phyloP scores from a whole-genome alignment of 2,329 filamentous ascomycete genomes.

The Stylonectria norvegica region DNA sequence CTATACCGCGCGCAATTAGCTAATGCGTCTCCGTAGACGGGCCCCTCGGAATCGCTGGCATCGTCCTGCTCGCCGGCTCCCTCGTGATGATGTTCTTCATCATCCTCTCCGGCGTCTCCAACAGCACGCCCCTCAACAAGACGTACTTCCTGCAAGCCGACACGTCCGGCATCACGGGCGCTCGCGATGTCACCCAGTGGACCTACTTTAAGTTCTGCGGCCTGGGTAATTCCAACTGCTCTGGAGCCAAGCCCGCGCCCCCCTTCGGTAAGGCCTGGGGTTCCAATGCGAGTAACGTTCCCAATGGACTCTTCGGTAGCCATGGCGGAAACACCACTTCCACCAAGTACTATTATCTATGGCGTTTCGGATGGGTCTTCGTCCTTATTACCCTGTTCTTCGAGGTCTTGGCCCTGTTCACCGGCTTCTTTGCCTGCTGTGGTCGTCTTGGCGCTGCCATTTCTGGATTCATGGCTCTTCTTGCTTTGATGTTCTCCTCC shows the following conservation, averaged over 20 bases:
- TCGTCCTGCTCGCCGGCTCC: constrained; percentile 49
- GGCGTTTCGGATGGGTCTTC: constrained; percentile 91
- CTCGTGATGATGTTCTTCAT: constrained; percentile 57
- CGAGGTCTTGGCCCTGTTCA: constrained; percentile 62
- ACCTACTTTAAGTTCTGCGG: constrained; percentile 86
- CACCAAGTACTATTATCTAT: constrained; percentile 71
- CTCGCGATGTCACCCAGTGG: constrained; percentile 72
- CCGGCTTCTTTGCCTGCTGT: constrained; percentile 66
- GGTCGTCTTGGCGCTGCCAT: constrained; percentile 68
- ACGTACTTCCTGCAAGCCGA: constrained; percentile 85
- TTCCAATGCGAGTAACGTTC: constrained; percentile 42
- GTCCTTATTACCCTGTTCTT: constrained; percentile 84
- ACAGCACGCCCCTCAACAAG: constrained; percentile 57
- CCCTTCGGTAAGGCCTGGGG: constrained; percentile 71
- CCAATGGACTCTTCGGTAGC: constrained; percentile 44
- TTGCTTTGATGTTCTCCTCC: constrained; percentile 67
- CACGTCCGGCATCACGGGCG: constrained; percentile 68
- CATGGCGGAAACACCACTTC: constrained; percentile 56
- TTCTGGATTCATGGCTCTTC: constrained; percentile 52
- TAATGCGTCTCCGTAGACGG: constrained; percentile 32
- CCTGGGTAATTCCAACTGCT: constrained; percentile 61
- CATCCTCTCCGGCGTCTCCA: constrained; percentile 53
- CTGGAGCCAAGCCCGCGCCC: constrained; percentile 57
- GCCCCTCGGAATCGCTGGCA: constrained; percentile 39
- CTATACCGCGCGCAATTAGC: background rate